These are phyloP conservation scores for Euphrasia arctica DNA, from an alignment of 305 asterid species.

Conservation along the genomic window DNA sequence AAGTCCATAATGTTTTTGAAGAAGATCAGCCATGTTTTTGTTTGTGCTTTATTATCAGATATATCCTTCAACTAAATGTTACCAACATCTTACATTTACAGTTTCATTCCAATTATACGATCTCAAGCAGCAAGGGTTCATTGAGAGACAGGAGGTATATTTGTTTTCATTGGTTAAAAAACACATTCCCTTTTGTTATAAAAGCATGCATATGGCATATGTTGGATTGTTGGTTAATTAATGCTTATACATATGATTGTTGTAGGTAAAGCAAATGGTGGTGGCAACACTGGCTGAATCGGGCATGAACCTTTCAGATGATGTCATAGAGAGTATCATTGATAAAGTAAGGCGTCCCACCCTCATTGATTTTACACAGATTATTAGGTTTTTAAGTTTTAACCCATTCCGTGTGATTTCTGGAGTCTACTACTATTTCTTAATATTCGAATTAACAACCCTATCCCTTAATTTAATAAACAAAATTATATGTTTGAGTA, in stretches of 20 bases:
- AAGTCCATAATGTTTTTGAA: not conserved
- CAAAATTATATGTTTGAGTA: not conserved
- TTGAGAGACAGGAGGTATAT: slow-evolving; percentile 73
- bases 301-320: slow-evolving; percentile 57
- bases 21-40: not conserved
- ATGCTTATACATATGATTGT: not conserved
- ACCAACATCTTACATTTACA: slow-evolving; percentile 26
- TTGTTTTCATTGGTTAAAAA: slow-evolving; percentile 3
- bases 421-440: not conserved
- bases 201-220: not conserved
- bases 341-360: slow-evolving; percentile 31
- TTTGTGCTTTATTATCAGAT: not conserved
- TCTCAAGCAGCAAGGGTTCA: slow-evolving; percentile 82
- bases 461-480: slow-evolving; percentile 1
- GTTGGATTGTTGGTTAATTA: not conserved
- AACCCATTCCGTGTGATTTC: not conserved
- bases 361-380: not conserved
- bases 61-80: slow-evolving; percentile 22
- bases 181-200: not conserved
- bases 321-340: slow-evolving; percentile 49
- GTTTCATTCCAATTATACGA: slow-evolving; percentile 78
- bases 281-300: slow-evolving; percentile 60
- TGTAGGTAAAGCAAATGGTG: slow-evolving; percentile 59
- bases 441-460: not conserved
- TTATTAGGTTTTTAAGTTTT: not conserved